phyloP scores from a whole-genome alignment of 768 basidiomycete species.

The Hirschioporus abietinus region DNA sequence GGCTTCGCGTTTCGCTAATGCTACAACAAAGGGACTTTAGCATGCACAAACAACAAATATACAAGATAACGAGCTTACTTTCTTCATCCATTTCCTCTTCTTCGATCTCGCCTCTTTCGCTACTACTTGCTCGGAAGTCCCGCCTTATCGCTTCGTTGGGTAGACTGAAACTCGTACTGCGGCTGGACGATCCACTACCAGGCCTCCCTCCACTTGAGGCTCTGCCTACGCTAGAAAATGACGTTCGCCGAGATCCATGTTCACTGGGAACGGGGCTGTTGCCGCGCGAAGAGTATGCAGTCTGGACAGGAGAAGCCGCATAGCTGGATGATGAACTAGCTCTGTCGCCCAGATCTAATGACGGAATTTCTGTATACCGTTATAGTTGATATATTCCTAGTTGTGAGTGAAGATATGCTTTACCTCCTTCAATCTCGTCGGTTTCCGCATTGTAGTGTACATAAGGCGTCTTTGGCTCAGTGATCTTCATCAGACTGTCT shows the following conservation, averaged over 20 bases:
- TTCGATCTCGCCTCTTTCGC: conserved; percentile 42
- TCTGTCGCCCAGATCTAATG: conserved; percentile 48
- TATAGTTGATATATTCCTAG: background rate
- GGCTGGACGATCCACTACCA: conserved; percentile 55
- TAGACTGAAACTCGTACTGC: conserved; percentile 81
- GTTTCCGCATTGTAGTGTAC: conserved; percentile 86
- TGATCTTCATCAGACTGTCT: conserved; percentile 97
- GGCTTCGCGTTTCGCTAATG: conserved; percentile 75
- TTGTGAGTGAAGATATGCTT: conserved; percentile 15
- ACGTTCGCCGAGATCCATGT: conserved; percentile 59
- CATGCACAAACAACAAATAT: background rate
- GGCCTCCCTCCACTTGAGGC: conserved; percentile 50
- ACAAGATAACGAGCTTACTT: conserved; percentile 39
- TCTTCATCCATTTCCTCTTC: conserved; percentile 85
- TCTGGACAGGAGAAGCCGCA: conserved; percentile 33
- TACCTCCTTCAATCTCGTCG: conserved; percentile 82
- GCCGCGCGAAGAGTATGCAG: conserved; percentile 54
- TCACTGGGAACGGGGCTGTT: conserved; percentile 52
- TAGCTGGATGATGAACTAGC: conserved; percentile 19
- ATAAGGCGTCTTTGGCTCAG: conserved; percentile 95
- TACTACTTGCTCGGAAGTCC: conserved; percentile 42
- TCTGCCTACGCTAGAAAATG: conserved; percentile 60
- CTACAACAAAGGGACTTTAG: conserved; percentile 30
- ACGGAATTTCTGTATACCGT: conserved; percentile 66
- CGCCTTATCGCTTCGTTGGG: conserved; percentile 49